Percentiles rank a stretch among this genome's conserved stretches.
These are phyloP conservation scores for Candida nanaspora DNA, from an alignment of 805 yeast species.

Conservation along the genomic window DNA sequence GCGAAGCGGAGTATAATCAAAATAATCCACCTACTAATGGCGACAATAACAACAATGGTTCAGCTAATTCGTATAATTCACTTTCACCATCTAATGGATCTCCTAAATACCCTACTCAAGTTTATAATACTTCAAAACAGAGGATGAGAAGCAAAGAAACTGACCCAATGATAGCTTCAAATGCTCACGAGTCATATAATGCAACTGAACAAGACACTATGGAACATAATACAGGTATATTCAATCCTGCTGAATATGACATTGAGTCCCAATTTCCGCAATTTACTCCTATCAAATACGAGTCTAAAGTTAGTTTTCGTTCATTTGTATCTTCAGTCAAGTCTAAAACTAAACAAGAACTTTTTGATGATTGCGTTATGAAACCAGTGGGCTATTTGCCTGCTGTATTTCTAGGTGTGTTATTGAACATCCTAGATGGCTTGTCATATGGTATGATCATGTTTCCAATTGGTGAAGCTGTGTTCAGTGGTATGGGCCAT, in stretches of 20 bases:
- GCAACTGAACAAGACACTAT: neutral
- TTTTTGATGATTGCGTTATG: slow-evolving; percentile 18
- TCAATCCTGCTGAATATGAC: neutral
- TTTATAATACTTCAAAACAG: neutral
- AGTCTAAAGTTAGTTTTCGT: neutral
- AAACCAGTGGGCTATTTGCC: slow-evolving; percentile 53
- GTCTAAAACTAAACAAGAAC: slow-evolving; percentile 14
- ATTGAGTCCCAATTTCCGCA: slow-evolving; percentile 1
- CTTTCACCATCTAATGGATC: neutral
- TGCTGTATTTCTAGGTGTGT: slow-evolving; percentile 76
- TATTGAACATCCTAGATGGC: slow-evolving; percentile 86
- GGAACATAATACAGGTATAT: neutral
- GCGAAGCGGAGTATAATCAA: too few species aligned
- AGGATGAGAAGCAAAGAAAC: neutral
- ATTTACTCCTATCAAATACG: neutral
- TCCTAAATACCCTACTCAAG: neutral
- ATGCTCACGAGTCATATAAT: neutral
- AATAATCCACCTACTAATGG: neutral
- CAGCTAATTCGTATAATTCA: neutral
- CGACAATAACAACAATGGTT: neutral
- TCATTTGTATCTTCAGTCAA: neutral
- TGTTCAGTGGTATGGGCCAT: slow-evolving; percentile 75
- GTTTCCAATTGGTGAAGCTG: slow-evolving; percentile 81
- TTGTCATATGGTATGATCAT: slow-evolving; percentile 96
- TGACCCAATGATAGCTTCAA: neutral